Evolutionary conservation across 2,329 filamentous ascomycete genomes (phyloP).

Genomic region (Fusarium begoniae): DNA sequence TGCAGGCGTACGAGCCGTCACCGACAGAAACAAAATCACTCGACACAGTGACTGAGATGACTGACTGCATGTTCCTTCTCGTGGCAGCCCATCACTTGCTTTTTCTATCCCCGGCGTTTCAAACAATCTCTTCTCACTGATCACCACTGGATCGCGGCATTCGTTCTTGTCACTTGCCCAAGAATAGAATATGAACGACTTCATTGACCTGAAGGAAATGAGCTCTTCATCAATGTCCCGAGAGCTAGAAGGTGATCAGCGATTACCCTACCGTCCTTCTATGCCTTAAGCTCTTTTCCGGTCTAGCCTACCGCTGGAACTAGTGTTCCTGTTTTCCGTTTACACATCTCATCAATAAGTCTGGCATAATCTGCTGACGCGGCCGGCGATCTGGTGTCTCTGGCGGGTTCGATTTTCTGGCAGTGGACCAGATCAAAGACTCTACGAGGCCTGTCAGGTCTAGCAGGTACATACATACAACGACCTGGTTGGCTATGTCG

Average conservation of each 20-base stretch:
- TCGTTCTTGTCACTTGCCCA: slow-evolving; percentile 2
- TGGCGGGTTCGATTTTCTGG: slow-evolving; percentile 5
- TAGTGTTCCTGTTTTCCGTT: slow-evolving; percentile 12
- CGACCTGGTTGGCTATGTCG: slow-evolving; percentile 11
- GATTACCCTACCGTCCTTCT: slow-evolving; percentile 4
- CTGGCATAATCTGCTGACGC: slow-evolving; percentile 30
- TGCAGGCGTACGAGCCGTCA: neutral
- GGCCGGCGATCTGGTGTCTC: slow-evolving; percentile 34
- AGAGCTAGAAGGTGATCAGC: slow-evolving; percentile 13
- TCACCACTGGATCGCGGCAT: neutral
- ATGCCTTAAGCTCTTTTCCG: slow-evolving; percentile 7
- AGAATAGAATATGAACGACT: neutral
- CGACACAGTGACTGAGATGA: neutral
- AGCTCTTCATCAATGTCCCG: neutral
- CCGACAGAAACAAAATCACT: neutral
- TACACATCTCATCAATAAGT: slow-evolving; percentile 1
- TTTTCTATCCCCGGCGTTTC: neutral
- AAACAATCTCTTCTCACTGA: neutral
- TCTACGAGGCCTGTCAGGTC: slow-evolving; percentile 10
- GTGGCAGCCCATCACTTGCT: neutral
- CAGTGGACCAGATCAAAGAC: slow-evolving; percentile 1
- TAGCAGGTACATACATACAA: neutral
- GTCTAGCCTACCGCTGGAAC: slow-evolving; percentile 23
- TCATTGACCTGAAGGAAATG: neutral
- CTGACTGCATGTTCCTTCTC: neutral